phyloP scores from a whole-genome alignment of 2,329 filamentous ascomycete genomes.

The Aspergillus sp. region DNA sequence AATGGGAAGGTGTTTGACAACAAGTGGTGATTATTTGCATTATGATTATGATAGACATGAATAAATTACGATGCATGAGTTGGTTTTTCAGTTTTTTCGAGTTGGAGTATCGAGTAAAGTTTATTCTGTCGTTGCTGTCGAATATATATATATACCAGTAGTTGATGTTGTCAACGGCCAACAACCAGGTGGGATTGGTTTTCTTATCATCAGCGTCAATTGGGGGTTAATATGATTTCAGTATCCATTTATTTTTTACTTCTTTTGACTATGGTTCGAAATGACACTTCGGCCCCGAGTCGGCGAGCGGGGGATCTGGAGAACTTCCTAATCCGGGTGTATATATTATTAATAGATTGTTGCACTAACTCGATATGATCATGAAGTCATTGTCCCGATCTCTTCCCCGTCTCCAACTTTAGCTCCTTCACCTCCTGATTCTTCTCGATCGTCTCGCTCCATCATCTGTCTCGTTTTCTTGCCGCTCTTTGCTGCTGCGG shows the following conservation, averaged over 20 bases:
- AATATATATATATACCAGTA: no score
- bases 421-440: not conserved
- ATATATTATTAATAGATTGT: not conserved
- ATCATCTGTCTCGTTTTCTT: not conserved
- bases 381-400: not conserved
- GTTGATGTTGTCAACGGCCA: no score
- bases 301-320: not conserved
- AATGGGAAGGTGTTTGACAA: conserved; percentile 51
- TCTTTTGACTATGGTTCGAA: no score
- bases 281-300: no score
- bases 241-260: no score
- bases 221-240: no score
- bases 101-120: no score
- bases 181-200: no score
- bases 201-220: no score
- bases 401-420: not conserved
- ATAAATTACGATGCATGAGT: not conserved
- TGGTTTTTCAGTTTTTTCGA: not conserved
- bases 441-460: not conserved
- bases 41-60: not conserved
- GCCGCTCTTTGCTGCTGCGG: not conserved
- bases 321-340: not conserved
- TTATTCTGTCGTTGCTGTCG: no score
- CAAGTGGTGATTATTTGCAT: conserved; percentile 36
- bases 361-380: not conserved